Evolutionary conservation across 129 eudicot species (phyloP).

Genomic region (Flaveria ramosissima): DNA sequence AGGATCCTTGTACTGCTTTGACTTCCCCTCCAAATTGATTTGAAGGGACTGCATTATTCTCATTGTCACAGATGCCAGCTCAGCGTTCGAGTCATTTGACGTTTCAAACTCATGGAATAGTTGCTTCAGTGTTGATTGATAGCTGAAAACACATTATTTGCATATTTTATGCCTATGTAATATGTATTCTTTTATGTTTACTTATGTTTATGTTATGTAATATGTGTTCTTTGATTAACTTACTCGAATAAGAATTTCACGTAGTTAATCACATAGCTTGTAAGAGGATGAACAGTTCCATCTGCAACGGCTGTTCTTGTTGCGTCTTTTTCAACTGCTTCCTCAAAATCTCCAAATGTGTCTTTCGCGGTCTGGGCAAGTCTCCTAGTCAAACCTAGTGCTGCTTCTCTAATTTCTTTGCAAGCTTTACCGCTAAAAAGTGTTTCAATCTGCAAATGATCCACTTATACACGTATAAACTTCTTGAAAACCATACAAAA

Average conservation of each 20-base stretch:
- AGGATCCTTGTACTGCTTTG: conserved; percentile 89
- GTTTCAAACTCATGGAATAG: conserved; percentile 86
- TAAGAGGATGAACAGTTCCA: conserved; percentile 97
- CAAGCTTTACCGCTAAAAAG: conserved; percentile 90
- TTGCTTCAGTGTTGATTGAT: conserved; percentile 95
- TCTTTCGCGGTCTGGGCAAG: conserved; percentile 96
- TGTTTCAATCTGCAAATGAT: conserved; percentile 61
- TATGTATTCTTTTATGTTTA: neutral
- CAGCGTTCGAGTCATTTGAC: conserved; percentile 58
- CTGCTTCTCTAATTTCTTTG: conserved; percentile 79
- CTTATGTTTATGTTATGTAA: neutral
- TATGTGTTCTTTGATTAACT: conserved; percentile 32
- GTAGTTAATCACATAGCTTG: conserved; percentile 97
- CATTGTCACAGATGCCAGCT: conserved; percentile 92
- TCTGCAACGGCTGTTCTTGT: conserved; percentile 93
- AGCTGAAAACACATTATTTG: conserved; percentile 48
- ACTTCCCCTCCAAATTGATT: conserved; percentile 90
- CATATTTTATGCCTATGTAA: neutral
- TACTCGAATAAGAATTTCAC: conserved; percentile 98
- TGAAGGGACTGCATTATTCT: conserved; percentile 98
- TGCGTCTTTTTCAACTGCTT: conserved; percentile 98
- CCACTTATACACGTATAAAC: conserved; percentile 5
- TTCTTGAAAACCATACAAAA: neutral
- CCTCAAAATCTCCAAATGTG: conserved; percentile 95
- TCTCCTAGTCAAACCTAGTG: conserved; percentile 83